phyloP scores from a whole-genome alignment of 805 yeast species.

The Candida golubevii region DNA sequence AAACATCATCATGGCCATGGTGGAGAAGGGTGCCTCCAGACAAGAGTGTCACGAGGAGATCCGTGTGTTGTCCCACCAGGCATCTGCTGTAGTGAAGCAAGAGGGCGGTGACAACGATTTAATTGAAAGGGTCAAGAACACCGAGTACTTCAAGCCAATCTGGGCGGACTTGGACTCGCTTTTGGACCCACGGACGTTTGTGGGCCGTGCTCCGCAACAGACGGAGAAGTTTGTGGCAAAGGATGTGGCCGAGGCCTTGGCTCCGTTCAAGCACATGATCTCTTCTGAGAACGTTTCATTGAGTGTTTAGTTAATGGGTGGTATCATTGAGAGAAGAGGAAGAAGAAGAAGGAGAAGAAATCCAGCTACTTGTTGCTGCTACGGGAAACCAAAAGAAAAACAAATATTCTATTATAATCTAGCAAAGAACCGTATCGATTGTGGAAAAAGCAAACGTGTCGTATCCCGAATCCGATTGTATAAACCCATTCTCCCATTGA shows the following conservation, averaged over 20 bases:
- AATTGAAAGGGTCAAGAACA: slow-evolving; percentile 77
- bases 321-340: too few species aligned
- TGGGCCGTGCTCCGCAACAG: slow-evolving; percentile 98
- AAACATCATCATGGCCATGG: slow-evolving; percentile 99
- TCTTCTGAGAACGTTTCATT: slow-evolving; percentile 69
- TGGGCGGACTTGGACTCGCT: slow-evolving; percentile 76
- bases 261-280: slow-evolving; percentile 56
- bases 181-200: slow-evolving; percentile 89
- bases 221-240: slow-evolving; percentile 85
- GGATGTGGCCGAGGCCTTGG: slow-evolving; percentile 81
- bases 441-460: too few species aligned
- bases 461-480: too few species aligned
- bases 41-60: slow-evolving; percentile 98
- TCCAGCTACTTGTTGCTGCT: neutral
- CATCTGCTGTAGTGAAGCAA: slow-evolving; percentile 94
- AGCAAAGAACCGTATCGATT: too few species aligned
- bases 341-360: too few species aligned
- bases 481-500: too few species aligned
- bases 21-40: slow-evolving; percentile 94
- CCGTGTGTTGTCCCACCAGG: slow-evolving; percentile 95
- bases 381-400: neutral
- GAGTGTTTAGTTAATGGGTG: slow-evolving; percentile 48
- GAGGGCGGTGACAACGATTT: slow-evolving; percentile 98
- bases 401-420: neutral
- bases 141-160: slow-evolving; percentile 82